Evolutionary conservation across 140 eudicot species (phyloP).

Genomic region (Anethum foeniculum): DNA sequence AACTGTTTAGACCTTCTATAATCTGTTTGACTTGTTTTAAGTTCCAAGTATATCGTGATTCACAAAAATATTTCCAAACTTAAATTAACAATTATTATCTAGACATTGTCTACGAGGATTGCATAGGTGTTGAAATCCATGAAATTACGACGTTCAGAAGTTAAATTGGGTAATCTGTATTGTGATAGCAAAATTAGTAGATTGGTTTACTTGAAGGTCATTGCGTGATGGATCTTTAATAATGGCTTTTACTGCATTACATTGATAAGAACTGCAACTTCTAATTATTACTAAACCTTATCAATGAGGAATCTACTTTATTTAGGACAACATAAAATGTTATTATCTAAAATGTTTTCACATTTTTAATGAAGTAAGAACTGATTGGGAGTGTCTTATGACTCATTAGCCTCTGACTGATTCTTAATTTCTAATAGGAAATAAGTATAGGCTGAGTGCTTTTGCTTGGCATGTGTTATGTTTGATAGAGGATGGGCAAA

Average conservation of each 20-base stretch:
- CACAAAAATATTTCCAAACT: background rate
- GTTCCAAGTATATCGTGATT: background rate
- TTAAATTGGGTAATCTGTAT: background rate
- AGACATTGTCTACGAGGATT: background rate
- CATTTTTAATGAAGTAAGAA: too few relatives aligned
- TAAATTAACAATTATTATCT: background rate
- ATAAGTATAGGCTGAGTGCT: background rate
- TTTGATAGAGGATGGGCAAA: background rate
- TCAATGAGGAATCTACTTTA: background rate
- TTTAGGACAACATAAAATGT: background rate
- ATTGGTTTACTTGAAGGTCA: background rate
- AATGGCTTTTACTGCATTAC: background rate
- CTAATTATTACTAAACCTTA: background rate
- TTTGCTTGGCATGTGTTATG: background rate
- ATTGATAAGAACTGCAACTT: background rate
- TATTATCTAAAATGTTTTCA: background rate
- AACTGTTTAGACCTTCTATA: background rate
- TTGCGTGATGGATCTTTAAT: too few relatives aligned
- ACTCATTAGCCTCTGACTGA: background rate
- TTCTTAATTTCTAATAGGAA: background rate
- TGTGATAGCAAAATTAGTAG: background rate
- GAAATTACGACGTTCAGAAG: background rate
- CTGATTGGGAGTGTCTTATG: background rate
- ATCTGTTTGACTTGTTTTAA: background rate
- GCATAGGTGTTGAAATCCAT: background rate